These are phyloP conservation scores for Neurospora tetraspora DNA, from an alignment of 495 filamentous ascomycete genomes.

Conservation along the genomic window DNA sequence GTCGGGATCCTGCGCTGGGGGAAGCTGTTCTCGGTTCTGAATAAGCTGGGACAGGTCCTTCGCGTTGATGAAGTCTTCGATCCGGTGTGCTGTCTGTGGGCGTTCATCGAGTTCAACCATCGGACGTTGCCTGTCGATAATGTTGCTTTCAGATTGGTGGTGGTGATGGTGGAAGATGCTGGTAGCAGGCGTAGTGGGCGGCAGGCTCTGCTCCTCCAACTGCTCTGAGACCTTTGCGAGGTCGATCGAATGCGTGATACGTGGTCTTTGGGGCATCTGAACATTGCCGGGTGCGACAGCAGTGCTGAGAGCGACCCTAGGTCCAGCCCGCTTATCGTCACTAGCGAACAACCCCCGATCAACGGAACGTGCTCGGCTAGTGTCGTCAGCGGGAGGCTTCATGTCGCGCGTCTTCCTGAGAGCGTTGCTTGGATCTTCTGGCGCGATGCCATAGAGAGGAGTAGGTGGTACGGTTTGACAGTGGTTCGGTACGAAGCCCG, in stretches of 20 bases:
- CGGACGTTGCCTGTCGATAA: slow-evolving; percentile 27
- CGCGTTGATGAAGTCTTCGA: slow-evolving; percentile 23
- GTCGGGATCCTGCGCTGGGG: slow-evolving; percentile 13
- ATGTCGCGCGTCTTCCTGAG: slow-evolving; percentile 39
- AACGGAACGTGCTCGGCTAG: slow-evolving; percentile 41
- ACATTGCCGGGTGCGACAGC: slow-evolving; percentile 54
- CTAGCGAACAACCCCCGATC: slow-evolving; percentile 46
- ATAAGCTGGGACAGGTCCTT: slow-evolving; percentile 4
- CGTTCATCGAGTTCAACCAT: slow-evolving; percentile 24
- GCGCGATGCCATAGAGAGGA: slow-evolving; percentile 36
- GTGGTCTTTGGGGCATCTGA: slow-evolving; percentile 36
- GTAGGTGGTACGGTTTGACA: slow-evolving; percentile 33
- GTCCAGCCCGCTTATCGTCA: slow-evolving; percentile 52
- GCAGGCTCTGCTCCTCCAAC: slow-evolving; percentile 10
- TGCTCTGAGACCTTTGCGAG: slow-evolving; percentile 2
- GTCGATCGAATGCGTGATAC: slow-evolving; percentile 24
- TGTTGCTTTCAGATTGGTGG: slow-evolving; percentile 37
- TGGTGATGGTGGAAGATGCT: slow-evolving; percentile 29
- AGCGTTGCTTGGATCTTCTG: slow-evolving; percentile 27
- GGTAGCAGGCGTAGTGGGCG: slow-evolving; percentile 29
- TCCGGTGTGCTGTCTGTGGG: slow-evolving; percentile 30
- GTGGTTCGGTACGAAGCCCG: slow-evolving; percentile 19
- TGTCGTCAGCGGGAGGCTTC: slow-evolving; percentile 33
- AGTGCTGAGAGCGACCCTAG: slow-evolving; percentile 51
- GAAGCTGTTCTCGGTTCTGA: slow-evolving; percentile 3